Evolutionary conservation across 2,329 filamentous ascomycete species (phyloP).

Genomic region (Triangularia verruculosa): DNA sequence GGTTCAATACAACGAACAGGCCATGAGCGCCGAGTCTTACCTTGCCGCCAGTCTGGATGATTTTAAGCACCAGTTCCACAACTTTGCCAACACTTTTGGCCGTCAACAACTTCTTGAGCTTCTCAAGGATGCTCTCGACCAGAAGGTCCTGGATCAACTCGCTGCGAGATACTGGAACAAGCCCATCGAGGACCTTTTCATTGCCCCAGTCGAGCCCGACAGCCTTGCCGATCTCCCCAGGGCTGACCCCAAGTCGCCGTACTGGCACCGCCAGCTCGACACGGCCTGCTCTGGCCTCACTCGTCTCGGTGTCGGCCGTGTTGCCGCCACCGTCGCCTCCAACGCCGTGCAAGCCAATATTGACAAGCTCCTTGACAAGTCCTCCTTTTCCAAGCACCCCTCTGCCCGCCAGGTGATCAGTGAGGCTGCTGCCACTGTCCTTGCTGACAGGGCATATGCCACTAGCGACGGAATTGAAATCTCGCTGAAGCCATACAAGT

Average conservation of each 20-base stretch:
- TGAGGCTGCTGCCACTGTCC: constrained; percentile 82
- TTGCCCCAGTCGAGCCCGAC: constrained; percentile 64
- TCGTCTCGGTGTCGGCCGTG: constrained; percentile 86
- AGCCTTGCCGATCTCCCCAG: constrained; percentile 76
- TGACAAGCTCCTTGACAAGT: constrained; percentile 72
- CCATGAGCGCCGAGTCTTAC: constrained; percentile 92
- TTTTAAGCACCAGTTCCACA: constrained; percentile 97
- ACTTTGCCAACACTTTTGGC: constrained; percentile 86
- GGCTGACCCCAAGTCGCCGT: constrained; percentile 77
- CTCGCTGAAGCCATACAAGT: constrained; percentile 98
- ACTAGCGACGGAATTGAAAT: constrained; percentile 98
- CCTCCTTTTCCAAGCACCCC: constrained; percentile 85
- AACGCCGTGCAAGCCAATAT: constrained; percentile 83
- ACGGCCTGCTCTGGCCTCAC: constrained; percentile 87
- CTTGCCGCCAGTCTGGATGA: constrained; percentile 90
- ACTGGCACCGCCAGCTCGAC: constrained; percentile 93
- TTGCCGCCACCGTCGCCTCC: constrained; percentile 89
- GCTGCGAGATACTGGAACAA: constrained; percentile 97
- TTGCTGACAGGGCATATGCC: constrained; percentile 93
- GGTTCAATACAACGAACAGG: constrained; percentile 97
- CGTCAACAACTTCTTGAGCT: constrained; percentile 84
- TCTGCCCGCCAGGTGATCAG: constrained; percentile 91
- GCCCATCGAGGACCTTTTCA: constrained; percentile 78
- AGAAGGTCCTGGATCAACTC: constrained; percentile 88
- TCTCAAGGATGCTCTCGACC: constrained; percentile 88